Evolutionary conservation across 108 stramenopile species (phyloP), one percentile per base, ranked within the genome.

Genomic region (Schizochytrium sp.): DNA sequence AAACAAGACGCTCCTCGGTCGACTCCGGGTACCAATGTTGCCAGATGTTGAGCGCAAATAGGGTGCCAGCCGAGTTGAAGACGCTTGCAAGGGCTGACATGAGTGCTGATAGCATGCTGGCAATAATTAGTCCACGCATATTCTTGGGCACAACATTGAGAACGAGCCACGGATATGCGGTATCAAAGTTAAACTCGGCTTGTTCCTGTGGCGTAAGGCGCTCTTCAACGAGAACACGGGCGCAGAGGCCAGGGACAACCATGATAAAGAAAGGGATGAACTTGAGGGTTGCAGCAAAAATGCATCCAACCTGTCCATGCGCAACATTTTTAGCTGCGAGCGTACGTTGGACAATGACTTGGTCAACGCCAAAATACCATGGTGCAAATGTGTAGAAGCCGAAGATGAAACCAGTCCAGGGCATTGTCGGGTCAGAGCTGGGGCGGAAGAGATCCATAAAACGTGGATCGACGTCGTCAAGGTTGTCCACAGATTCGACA

Each of bases 241-340:
- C 76, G 76, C 76, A 83, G 2, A 83, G 76, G 55, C 76, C 76
- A 53, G 76, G 76, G 50, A 83, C 76, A 53, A 83, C 76, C 76
- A 83, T 83, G 76, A 83, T 83, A 53, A 83, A 83, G 47, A 83
- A 83, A 42, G 76, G 76, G 2, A 83, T 83, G 3, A 83, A 83
- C 76, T 83, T 83, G 76, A 83, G 53, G 1, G 50, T 55, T n/a
- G 76, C 76, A 47, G 76, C 76, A 10, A 83, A 49, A 5, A 83
- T n/a, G 53, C 76, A 83, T 1, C 76, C 76, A 40, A 83, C 50
- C 76, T 83, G 76, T n/a, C 76, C 76, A 53, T 83, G 76, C 8
- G 76, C 76, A 38, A 83, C 76, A 53, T 83, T 55, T 40, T 83
- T 83, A 2, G 76, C 76, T 5, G 76, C 76, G n/a, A 83, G 3